Conservation (phyloP, 768 basidiomycete genomes). For the Tricholoma matsutake region DNA sequence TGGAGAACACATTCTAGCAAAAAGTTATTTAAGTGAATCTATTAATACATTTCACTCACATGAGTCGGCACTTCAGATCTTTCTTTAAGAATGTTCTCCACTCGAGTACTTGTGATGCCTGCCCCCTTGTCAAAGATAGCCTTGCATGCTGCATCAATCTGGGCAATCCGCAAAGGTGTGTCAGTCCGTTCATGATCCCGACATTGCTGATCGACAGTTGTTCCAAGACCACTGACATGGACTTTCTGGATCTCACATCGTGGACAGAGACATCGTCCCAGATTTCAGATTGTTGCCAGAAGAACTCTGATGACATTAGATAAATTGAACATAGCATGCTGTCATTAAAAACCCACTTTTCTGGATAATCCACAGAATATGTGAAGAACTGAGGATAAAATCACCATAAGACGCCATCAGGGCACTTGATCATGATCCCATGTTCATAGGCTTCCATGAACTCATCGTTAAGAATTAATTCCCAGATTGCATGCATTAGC, state of each 20-base stretch:
- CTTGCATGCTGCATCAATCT: slow-evolving; percentile 16
- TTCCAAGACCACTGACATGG: slow-evolving; percentile 11
- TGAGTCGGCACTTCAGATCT: slow-evolving; percentile 29
- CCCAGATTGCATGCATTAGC: slow-evolving; percentile 26
- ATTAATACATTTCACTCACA: slow-evolving; percentile 15
- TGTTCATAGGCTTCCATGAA: slow-evolving; percentile 25
- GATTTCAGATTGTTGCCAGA: slow-evolving; percentile 16
- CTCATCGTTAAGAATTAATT: slow-evolving; percentile 19
- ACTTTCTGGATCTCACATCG: slow-evolving; percentile 13
- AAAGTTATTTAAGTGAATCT: slow-evolving; percentile 1
- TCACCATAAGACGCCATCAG: slow-evolving; percentile 20
- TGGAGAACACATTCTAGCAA: slow-evolving; percentile 34
- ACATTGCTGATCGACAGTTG: slow-evolving; percentile 3
- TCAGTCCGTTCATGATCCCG: slow-evolving; percentile 6
- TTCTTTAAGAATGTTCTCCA: slow-evolving; percentile 23
- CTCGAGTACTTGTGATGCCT: slow-evolving; percentile 20
- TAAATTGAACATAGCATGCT: background rate
- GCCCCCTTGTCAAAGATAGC: slow-evolving; percentile 25
- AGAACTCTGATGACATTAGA: slow-evolving; percentile 12
- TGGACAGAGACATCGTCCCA: slow-evolving; percentile 20
- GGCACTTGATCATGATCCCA: slow-evolving; percentile 21
- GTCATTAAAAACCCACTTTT: slow-evolving; percentile 23
- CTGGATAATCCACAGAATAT: slow-evolving; percentile 30
- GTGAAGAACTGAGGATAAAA: slow-evolving; percentile 26
- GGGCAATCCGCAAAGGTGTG: background rate